Base-by-base conservation (phyloP, 352 stramenopile species). In the Phytopythium sindhum region DNA sequence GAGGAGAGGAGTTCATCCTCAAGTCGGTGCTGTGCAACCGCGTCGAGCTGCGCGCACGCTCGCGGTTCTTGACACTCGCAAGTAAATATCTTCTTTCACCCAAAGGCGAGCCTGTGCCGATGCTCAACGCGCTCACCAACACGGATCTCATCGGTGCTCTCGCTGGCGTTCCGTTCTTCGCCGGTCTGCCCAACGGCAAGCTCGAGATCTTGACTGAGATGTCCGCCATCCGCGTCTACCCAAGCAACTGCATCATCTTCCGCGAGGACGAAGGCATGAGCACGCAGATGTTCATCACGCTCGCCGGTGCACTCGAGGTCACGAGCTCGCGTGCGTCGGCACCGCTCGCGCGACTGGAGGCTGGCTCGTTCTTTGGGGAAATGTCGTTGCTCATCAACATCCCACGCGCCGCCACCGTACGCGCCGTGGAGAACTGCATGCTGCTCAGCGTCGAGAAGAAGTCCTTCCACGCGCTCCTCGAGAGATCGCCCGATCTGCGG, bases 361-460 rank as follows among this genome's bases (percentile, higher is more conserved):
- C 84, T 2, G 84, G 84, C 10, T 90, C 82, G 1, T 93, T 90
- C 64, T 93, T 93, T 64, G 84, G 84, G 4, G 84, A 93, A 56
- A 93, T 93, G 84, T 88, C 84, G 17, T 66, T 93, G 35, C 61
- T 93, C 10, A 91, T 90, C 60, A 89, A 90, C 59, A 90, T 90
- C 53, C 84, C 84, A 4, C 79, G 84, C 35, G 82, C 84, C 11
- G 84, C 84, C 26, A 91, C 84, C 2, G 80, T 93, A 23, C 85
- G 65, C 44, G 73, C 83, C 11, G 66, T 84, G 3, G 82, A 91
- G 24, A 91, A 81, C 57, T 90, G 82, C 47, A 86, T 93, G 70
- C 69, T 93, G 21, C 84, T 93, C 72, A 89, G 74, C 42, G 91
- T 93, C 28, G 84, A 93, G 63, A 90, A 90, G 44, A 75, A 89